These are phyloP conservation scores for Fusarium sp. DNA, from an alignment of 2,329 filamentous ascomycete species.

Conservation along the genomic window DNA sequence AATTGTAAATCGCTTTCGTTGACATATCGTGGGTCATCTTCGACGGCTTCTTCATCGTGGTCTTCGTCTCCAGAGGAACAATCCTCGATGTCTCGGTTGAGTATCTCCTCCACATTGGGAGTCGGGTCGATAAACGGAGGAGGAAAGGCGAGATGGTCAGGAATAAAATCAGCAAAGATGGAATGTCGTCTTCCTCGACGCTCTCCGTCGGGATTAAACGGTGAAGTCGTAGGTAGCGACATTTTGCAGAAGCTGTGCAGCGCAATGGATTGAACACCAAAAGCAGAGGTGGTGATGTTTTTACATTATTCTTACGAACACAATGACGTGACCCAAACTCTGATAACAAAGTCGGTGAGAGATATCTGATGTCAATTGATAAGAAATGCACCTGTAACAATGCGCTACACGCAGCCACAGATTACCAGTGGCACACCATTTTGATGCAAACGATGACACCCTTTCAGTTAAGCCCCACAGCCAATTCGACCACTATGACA, in stretches of 20 bases:
- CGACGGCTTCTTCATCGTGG: conserved; percentile 20
- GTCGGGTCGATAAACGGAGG: conserved; percentile 26
- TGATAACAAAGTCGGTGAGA: conserved; percentile 23
- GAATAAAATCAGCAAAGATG: conserved; percentile 40
- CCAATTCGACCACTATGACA: conserved; percentile 17
- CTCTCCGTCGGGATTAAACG: conserved; percentile 9
- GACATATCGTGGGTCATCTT: conserved; percentile 11
- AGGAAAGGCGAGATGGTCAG: conserved; percentile 24
- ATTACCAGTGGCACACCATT: conserved; percentile 14
- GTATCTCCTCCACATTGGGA: conserved; percentile 36
- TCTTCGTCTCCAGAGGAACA: conserved; percentile 40
- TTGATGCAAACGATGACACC: conserved; percentile 11
- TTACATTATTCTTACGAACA: conserved; percentile 1
- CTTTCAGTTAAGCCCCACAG: not conserved
- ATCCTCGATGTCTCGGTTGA: conserved; percentile 38
- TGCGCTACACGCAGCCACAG: conserved; percentile 18
- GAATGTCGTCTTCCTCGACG: conserved; percentile 34
- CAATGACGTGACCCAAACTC: not conserved
- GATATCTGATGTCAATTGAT: conserved; percentile 37
- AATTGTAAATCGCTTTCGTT: conserved; percentile 26
- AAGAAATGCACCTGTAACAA: conserved; percentile 19
- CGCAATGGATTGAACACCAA: not conserved
- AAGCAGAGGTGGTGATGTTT: not conserved
- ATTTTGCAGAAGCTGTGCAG: not conserved
- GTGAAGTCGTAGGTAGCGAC: conserved; percentile 25